Evolutionary conservation across 2,329 filamentous ascomycete genomes (phyloP).

Genomic region (Trichoderma sp.): DNA sequence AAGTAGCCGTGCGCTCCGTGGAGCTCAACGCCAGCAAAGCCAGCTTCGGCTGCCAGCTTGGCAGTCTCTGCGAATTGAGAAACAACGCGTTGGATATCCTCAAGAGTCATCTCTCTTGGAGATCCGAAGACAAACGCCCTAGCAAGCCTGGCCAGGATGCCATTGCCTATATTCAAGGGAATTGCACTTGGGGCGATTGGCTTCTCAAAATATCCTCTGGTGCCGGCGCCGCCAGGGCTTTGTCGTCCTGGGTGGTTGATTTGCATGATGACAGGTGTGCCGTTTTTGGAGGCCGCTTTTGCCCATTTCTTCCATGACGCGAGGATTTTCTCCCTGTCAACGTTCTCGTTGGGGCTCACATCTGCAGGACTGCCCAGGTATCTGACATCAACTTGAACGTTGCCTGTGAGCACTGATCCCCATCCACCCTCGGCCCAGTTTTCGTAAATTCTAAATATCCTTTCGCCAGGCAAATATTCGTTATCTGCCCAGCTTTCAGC

Average conservation of each 20-base stretch:
- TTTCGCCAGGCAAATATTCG: constrained; percentile 46
- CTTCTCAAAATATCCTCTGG: constrained; percentile 39
- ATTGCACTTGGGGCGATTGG: constrained; percentile 47
- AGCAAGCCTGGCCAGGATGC: constrained; percentile 37
- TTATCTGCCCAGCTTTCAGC: constrained; percentile 46
- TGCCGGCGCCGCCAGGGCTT: constrained; percentile 42
- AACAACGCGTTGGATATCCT: constrained; percentile 56
- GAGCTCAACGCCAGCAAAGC: constrained; percentile 48
- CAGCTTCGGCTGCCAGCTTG: constrained; percentile 47
- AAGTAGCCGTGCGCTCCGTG: constrained; percentile 60
- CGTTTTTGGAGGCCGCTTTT: constrained; percentile 31
- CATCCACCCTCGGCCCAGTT: constrained; percentile 56
- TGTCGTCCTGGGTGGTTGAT: constrained; percentile 52
- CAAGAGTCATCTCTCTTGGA: constrained; percentile 56
- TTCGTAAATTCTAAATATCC: constrained; percentile 49
- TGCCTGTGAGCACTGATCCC: constrained; percentile 55
- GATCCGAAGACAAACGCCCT: constrained; percentile 48
- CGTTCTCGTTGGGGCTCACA: constrained; percentile 34
- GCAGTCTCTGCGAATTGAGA: constrained; percentile 55
- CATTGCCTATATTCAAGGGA: constrained; percentile 43
- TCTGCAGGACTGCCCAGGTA: constrained; percentile 42
- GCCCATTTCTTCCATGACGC: constrained; percentile 44
- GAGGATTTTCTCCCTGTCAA: constrained; percentile 33
- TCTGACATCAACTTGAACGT: constrained; percentile 45
- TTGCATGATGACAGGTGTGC: constrained; percentile 46